Base-by-base conservation (phyloP, 306 rosid genomes). In the Geum urbanum region DNA sequence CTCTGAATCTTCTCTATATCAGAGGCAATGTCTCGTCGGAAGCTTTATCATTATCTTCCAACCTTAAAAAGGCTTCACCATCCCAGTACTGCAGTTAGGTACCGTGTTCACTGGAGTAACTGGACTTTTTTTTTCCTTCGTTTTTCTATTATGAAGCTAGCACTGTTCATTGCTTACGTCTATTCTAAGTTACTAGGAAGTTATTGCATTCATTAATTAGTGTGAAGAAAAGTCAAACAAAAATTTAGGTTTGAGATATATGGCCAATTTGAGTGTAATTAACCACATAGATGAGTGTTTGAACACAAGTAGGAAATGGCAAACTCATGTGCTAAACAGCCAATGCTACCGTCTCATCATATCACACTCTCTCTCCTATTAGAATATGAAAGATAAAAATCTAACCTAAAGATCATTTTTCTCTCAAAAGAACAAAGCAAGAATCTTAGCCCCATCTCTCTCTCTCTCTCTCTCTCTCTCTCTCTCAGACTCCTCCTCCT, bases 331-430 rank as follows among this genome's bases (percentile, higher is more conserved):
- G 57, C 19, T 66, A 66, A 62, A 77, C 52, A 75, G 75, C 82
- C 76, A 77, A 79, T 19, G 43, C 63, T 48, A 55, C 41, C 69
- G 22, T 67, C 40, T 49, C 53, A 74, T 69, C 73, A 5, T 32
- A 41, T 52, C 74, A 46, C 71, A 48, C 69, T 71, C 63, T 18
- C 53, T 16, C 39, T 13, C 6, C 27, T 8, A 55, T 43, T 70
- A 14, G 57, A 20, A 13, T 22, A 70, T 18, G 55, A 56, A 43
- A 24, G 18, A 43, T 24, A 56, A 70, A 70, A 24, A 56, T 56
- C 74, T 43, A 70, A 70, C 66, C 66, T 70, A 70, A 9, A 56
- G 55, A 54, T 56, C 66, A 78, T 67, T 72, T 81, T 77, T 74
- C 77, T 76, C 79, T 80, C 82, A 72, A 60, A 55, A 45, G 18